Base-by-base conservation (phyloP, 2,329 filamentous ascomycete species). In the Penicillium sp. region DNA sequence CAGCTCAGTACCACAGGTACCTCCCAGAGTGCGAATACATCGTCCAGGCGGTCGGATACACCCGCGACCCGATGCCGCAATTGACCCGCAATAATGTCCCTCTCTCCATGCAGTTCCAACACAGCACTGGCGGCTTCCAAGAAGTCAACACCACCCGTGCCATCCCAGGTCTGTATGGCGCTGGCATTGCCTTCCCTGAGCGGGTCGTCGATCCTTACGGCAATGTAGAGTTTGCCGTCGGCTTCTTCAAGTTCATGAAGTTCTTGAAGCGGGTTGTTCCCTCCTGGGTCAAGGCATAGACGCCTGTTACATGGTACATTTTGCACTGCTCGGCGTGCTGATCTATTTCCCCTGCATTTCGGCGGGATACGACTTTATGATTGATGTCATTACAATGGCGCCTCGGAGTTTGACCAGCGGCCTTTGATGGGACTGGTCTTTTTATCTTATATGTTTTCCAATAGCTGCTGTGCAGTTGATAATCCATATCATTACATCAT, bases 241-340 rank as follows among this genome's bases (percentile, higher is more conserved):
- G 85, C 0, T 81, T 87, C 65, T 85, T 77, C 65, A 87, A 88
- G 70, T 87, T 88, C 59, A 86, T 87, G 83, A 83, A 79, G 44
- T 86, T 81, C 61, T 68, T 85, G 50, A 82, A 82, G 70, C 78
- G 75, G 56, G 83, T 84, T 4, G 73, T 77, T 18, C 82, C 81
- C 14, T 68, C 73, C 16, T 86, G 84, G 83, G 4, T 22, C 21
- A 29, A 50, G 16, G 8, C 8, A 5, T 27, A 27, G 24, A 27
- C 24, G 8, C 45, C 58, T 21, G 55, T 48, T 24, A 8, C 24
- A 14, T 43, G 18, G 14, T 9, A 6, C 16, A 18, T 5, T 4
- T 44, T 32, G 43, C 14, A 44, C n/a, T 36, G 13, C 34, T n/a
- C 34, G 34, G 13, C n/a, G 18, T 8, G n/a, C 38, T 40, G 5